Evolutionary conservation across 257 asterid species (phyloP).

Genomic region (Scutellaria minor): DNA sequence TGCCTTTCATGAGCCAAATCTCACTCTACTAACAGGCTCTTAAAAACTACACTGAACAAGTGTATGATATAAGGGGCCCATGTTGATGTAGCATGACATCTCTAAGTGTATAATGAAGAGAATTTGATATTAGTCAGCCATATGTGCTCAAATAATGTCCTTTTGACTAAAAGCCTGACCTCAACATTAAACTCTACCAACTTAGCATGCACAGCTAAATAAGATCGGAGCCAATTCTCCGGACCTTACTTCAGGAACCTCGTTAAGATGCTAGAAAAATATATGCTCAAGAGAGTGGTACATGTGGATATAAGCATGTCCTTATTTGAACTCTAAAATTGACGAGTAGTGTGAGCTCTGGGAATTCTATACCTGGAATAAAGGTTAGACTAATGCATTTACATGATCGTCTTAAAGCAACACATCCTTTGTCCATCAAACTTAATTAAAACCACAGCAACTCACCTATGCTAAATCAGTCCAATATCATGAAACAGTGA

Average conservation of each 20-base stretch:
- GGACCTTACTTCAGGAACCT: slow-evolving; percentile 12
- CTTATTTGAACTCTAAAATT: background rate
- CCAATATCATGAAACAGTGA: slow-evolving; percentile 9
- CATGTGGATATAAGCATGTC: background rate
- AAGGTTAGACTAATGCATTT: background rate
- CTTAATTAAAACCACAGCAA: background rate
- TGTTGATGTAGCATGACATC: slow-evolving; percentile 16
- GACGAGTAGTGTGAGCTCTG: background rate
- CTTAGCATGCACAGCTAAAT: background rate
- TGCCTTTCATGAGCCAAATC: slow-evolving; percentile 2
- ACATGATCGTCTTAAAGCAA: background rate
- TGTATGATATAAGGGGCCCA: slow-evolving; percentile 8
- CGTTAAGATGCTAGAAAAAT: slow-evolving; percentile 16
- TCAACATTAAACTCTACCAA: background rate
- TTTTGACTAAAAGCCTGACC: slow-evolving; percentile 1
- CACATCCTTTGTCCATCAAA: slow-evolving; percentile 18
- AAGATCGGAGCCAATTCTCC: background rate
- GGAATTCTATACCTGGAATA: background rate
- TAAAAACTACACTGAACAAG: slow-evolving; percentile 19
- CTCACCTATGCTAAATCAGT: slow-evolving; percentile 7
- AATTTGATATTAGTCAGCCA: background rate
- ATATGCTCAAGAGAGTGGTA: background rate
- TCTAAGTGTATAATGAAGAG: background rate
- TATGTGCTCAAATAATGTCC: slow-evolving; percentile 9
- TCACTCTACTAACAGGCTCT: slow-evolving; percentile 16